These are phyloP conservation scores for Plasmodium blacklocki DNA, from an alignment of 169 alveolate species.

Conservation along the genomic window DNA sequence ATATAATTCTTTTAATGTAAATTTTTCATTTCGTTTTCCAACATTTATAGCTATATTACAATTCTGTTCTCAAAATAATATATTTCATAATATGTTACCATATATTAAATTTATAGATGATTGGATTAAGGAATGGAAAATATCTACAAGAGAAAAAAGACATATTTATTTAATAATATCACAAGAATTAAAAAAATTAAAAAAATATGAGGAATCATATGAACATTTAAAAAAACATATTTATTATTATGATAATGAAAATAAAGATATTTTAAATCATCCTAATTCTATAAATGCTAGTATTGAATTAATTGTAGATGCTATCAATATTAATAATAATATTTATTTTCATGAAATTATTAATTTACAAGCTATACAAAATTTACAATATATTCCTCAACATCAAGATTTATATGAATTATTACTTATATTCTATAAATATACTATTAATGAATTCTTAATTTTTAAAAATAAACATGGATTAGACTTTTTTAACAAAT, in stretches of 20 bases:
- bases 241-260: constrained; percentile 44
- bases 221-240: constrained; percentile 69
- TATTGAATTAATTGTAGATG: constrained; percentile 75
- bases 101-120: constrained; percentile 78
- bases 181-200: constrained; percentile 79
- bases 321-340: constrained; percentile 78
- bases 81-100: constrained; percentile 79
- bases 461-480: constrained; percentile 55
- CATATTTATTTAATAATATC: constrained; percentile 79
- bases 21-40: constrained; percentile 80
- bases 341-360: constrained; percentile 80
- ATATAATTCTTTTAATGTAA: constrained; percentile 81
- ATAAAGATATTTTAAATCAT: constrained; percentile 24
- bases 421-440: constrained; percentile 40
- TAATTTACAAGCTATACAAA: constrained; percentile 77
- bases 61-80: constrained; percentile 81
- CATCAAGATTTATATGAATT: constrained; percentile 67
- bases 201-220: constrained; percentile 72
- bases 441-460: constrained; percentile 50
- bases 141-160: constrained; percentile 77
- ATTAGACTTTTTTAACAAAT: constrained; percentile 25
- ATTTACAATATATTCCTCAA: constrained; percentile 58
- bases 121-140: constrained; percentile 83
- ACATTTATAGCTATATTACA: constrained; percentile 81
- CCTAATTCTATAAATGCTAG: constrained; percentile 78